Evolutionary conservation across 352 stramenopile species (phyloP).

Genomic region (Phytophthora crassamura): DNA sequence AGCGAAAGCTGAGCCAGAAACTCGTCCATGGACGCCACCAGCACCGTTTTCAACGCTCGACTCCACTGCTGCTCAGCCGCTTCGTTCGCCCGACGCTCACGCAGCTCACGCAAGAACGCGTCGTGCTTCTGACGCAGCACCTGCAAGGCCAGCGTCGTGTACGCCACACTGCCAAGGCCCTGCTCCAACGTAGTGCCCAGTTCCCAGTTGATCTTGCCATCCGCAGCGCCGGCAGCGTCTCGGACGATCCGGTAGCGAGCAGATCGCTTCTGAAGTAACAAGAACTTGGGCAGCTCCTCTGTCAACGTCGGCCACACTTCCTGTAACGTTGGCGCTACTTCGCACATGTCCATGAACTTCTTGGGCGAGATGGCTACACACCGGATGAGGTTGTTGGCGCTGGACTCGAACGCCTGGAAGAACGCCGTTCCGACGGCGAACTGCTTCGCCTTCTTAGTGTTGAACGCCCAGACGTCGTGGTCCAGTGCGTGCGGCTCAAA

Average conservation of each 20-base stretch:
- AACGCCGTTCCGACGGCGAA: slow-evolving; percentile 32
- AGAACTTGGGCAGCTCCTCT: slow-evolving; percentile 56
- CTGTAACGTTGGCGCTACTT: slow-evolving; percentile 25
- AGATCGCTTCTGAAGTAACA: slow-evolving; percentile 67
- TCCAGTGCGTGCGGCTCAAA: slow-evolving; percentile 52
- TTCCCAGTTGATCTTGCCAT: slow-evolving; percentile 43
- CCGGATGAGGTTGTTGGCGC: slow-evolving; percentile 47
- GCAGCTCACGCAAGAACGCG: slow-evolving; percentile 49
- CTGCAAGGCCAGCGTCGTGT: slow-evolving; percentile 44
- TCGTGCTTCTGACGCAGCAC: slow-evolving; percentile 64
- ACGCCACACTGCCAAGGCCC: slow-evolving; percentile 31
- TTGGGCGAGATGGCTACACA: slow-evolving; percentile 22
- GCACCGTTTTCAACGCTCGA: slow-evolving; percentile 38
- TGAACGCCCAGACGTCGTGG: slow-evolving; percentile 40
- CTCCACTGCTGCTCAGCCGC: slow-evolving; percentile 50
- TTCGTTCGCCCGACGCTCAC: slow-evolving; percentile 45
- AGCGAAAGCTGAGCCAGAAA: slow-evolving; percentile 37
- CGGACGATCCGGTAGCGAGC: slow-evolving; percentile 52
- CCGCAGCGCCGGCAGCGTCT: slow-evolving; percentile 9
- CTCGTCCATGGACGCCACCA: slow-evolving; percentile 31
- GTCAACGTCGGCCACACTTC: slow-evolving; percentile 59
- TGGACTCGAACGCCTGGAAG: slow-evolving; percentile 32
- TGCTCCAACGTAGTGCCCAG: slow-evolving; percentile 34
- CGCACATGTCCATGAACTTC: slow-evolving; percentile 4
- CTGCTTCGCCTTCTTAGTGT: slow-evolving; percentile 19